phyloP scores from a whole-genome alignment of 2,329 filamentous ascomycete genomes.

The Tolypocladium cylindrosporum region DNA sequence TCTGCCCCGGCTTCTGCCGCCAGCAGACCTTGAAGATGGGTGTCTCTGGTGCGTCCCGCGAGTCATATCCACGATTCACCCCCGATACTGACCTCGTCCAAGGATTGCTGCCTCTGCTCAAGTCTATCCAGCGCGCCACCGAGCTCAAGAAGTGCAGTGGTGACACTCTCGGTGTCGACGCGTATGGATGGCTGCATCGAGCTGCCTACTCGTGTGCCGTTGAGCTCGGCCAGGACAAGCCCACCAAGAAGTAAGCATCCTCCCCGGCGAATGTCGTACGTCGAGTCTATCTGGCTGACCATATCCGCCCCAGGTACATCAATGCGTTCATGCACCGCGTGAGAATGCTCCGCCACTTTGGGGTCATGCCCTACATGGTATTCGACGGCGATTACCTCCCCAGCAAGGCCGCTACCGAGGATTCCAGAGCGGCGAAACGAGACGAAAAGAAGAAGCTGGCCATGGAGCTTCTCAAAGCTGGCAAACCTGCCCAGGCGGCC shows the following conservation, averaged over 20 bases:
- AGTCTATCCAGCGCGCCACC: slow-evolving; percentile 87
- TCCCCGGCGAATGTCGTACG: background rate
- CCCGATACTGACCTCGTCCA: slow-evolving; percentile 9
- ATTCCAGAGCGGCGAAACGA: slow-evolving; percentile 62
- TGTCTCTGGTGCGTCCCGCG: slow-evolving; percentile 20
- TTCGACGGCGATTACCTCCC: slow-evolving; percentile 95
- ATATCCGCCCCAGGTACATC: slow-evolving; percentile 54
- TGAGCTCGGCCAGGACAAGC: slow-evolving; percentile 80
- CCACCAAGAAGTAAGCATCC: slow-evolving; percentile 64
- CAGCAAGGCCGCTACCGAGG: slow-evolving; percentile 83
- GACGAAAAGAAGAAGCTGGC: slow-evolving; percentile 69
- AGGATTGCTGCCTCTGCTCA: slow-evolving; percentile 85
- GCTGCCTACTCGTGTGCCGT: slow-evolving; percentile 84
- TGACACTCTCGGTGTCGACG: slow-evolving; percentile 87
- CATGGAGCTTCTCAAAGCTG: slow-evolving; percentile 69
- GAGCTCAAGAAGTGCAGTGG: slow-evolving; percentile 81
- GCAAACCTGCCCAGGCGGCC: slow-evolving; percentile 71
- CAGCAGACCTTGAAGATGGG: slow-evolving; percentile 18
- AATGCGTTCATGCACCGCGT: slow-evolving; percentile 86
- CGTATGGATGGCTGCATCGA: slow-evolving; percentile 96
- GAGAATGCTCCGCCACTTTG: slow-evolving; percentile 88
- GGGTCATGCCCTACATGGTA: slow-evolving; percentile 86
- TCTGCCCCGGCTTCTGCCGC: background rate
- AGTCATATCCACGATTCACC: background rate
- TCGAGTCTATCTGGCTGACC: background rate